These are phyloP conservation scores for Hypomyces rosellus DNA, from an alignment of 2,329 filamentous ascomycete species.

Conservation along the genomic window DNA sequence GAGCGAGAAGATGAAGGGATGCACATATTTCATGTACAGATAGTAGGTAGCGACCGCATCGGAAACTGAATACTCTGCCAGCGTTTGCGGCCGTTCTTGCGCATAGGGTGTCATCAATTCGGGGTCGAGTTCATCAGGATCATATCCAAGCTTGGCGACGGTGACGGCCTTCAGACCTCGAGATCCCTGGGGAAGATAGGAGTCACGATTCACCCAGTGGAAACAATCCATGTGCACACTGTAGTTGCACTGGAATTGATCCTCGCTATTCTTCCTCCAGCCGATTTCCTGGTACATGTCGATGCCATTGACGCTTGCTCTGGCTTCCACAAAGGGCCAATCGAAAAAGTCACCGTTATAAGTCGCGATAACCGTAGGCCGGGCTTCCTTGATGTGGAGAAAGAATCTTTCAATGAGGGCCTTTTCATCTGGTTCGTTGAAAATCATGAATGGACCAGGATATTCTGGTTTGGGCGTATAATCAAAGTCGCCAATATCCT, in stretches of 20 bases:
- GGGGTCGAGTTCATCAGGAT: slow-evolving; percentile 94
- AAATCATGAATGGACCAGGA: slow-evolving; percentile 90
- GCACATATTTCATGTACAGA: slow-evolving; percentile 99
- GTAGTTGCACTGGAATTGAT: slow-evolving; percentile 93
- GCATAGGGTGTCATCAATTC: slow-evolving; percentile 96
- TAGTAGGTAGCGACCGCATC: slow-evolving; percentile 99
- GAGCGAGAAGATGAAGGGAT: slow-evolving; percentile 97
- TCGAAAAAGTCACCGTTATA: slow-evolving; percentile 99
- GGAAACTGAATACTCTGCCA: slow-evolving; percentile 97
- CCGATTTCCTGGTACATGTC: slow-evolving; percentile 99
- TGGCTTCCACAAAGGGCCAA: slow-evolving; percentile 96
- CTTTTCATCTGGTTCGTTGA: slow-evolving; percentile 95
- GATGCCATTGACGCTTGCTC: slow-evolving; percentile 89
- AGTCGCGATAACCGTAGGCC: slow-evolving; percentile 95
- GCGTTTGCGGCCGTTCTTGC: slow-evolving; percentile 80
- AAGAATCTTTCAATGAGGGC: slow-evolving; percentile 86
- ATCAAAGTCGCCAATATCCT: slow-evolving; percentile 96
- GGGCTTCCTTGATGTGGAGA: slow-evolving; percentile 86
- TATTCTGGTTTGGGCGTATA: slow-evolving; percentile 98
- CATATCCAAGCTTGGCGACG: slow-evolving; percentile 94
- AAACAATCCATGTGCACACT: slow-evolving; percentile 99
- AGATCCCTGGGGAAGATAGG: slow-evolving; percentile 94
- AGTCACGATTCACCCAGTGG: slow-evolving; percentile 97
- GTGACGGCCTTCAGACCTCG: slow-evolving; percentile 96
- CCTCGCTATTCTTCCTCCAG: slow-evolving; percentile 90